phyloP scores from a whole-genome alignment of 805 yeast genomes.

The Candida gorgasii region DNA sequence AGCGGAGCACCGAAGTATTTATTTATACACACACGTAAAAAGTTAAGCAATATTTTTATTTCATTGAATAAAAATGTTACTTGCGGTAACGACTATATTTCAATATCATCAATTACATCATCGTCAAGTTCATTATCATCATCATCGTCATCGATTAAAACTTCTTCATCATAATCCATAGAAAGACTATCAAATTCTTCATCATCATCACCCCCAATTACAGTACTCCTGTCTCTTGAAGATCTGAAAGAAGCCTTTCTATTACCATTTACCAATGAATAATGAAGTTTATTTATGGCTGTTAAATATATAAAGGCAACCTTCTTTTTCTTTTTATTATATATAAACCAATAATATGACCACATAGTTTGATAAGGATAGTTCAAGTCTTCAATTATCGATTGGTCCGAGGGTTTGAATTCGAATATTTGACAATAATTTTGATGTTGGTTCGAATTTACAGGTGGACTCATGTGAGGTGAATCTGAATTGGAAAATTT shows the following conservation, averaged over 20 bases:
- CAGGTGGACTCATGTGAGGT: slow-evolving; percentile 10
- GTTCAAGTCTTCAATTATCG: slow-evolving; percentile 60
- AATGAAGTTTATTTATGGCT: slow-evolving; percentile 43
- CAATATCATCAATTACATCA: slow-evolving; percentile 4
- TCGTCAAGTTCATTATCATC: slow-evolving; percentile 20
- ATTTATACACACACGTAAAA: not conserved
- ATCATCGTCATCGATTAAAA: slow-evolving; percentile 27
- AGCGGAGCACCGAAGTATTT: not conserved
- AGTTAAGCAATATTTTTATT: not conserved
- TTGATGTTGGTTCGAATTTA: slow-evolving; percentile 6
- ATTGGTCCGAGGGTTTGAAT: slow-evolving; percentile 59
- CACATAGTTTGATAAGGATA: slow-evolving; percentile 55
- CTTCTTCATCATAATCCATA: slow-evolving; percentile 22
- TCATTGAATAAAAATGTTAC: not conserved
- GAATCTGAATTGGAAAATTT: slow-evolving; percentile 14
- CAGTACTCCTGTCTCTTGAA: slow-evolving; percentile 10
- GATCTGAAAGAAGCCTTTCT: slow-evolving; percentile 18
- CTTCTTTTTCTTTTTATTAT: slow-evolving; percentile 86
- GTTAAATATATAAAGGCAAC: slow-evolving; percentile 83
- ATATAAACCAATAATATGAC: slow-evolving; percentile 88
- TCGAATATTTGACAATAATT: slow-evolving; percentile 63
- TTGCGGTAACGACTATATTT: not conserved
- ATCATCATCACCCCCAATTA: slow-evolving; percentile 18
- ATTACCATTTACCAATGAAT: slow-evolving; percentile 30
- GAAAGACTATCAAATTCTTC: slow-evolving; percentile 27